Evolutionary conservation across 257 asterid genomes (phyloP), one percentile per base, ranked within the genome.

Genomic region (Penstemon newberryi): DNA sequence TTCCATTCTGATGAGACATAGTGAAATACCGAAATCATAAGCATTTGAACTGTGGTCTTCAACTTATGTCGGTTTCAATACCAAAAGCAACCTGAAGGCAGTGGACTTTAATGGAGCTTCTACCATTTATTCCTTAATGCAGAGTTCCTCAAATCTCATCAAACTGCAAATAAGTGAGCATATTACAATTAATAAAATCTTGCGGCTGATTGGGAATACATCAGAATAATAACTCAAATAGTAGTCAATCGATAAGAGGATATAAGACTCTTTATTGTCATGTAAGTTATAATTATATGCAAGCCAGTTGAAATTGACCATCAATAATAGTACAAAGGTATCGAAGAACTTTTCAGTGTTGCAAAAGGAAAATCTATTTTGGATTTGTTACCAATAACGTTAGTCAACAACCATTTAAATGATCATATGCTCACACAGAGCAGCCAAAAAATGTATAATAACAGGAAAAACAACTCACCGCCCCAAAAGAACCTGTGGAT

Each of bases 101-200:
- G 55, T 46, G 19, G 46, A 39, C 33, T 41, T 10, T 60, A 45
- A 60, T 60, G 60, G 42, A 57, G 44, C 54, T 76, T 58, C 60
- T 7, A 56, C 25, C 6, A 45, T 61, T 65, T 53, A 76, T 56
- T 67, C 75, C 79, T 49, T 25, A 25, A 25, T 25, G 73, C 85
- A 86, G 66, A 86, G 90, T 80, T 87, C 95, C 87, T 85, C 73
- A 69, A 91, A 91, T 77, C 76, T 82, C 72, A 41, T 70, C 84
- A 91, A 78, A 46, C 96, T 89, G 95, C 79, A 82, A 25, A 76
- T 47, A 66, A 67, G 53, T 76, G 36, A 12, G 62, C 58, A 63
- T 38, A 65, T 13, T 63, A 6, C 25, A 47, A 2, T 63, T 1
- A 8, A 41, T 60, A 11, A 25, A 25, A 42, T 13, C 66, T 61